Evolutionary conservation across 2,329 filamentous ascomycete genomes (phyloP).

Genomic region (Aspergillus sp.): DNA sequence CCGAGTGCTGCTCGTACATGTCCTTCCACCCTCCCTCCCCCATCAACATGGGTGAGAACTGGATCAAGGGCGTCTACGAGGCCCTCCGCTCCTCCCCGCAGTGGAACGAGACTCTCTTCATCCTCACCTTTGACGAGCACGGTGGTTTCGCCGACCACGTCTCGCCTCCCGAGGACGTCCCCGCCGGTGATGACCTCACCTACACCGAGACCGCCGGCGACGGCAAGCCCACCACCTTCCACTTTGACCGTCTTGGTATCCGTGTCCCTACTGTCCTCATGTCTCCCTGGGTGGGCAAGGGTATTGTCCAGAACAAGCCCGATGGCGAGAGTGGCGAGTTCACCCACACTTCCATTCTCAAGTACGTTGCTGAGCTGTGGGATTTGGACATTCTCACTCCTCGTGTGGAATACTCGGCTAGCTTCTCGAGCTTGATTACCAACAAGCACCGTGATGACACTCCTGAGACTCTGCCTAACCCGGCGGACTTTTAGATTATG

Average conservation of each 20-base stretch:
- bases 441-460: conserved; percentile 20
- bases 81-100: conserved; percentile 40
- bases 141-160: conserved; percentile 48
- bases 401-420: conserved; percentile 34
- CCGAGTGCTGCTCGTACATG: conserved; percentile 48
- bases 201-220: conserved; percentile 29
- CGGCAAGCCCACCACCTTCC: conserved; percentile 33
- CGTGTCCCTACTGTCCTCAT: conserved; percentile 42
- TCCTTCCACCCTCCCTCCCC: conserved; percentile 44
- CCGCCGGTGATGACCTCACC: conserved; percentile 32
- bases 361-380: conserved; percentile 41
- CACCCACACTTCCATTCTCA: conserved; percentile 42
- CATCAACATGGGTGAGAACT: conserved; percentile 41
- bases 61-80: conserved; percentile 45
- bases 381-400: conserved; percentile 34
- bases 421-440: conserved; percentile 30
- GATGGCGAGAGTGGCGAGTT: conserved; percentile 36
- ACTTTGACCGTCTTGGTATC: conserved; percentile 39
- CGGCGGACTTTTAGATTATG: conserved; percentile 17
- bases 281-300: conserved; percentile 42
- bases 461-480: conserved; percentile 18
- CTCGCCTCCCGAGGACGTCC: conserved; percentile 35
- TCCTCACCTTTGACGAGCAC: conserved; percentile 46
- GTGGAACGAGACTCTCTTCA: conserved; percentile 45
- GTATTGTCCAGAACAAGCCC: conserved; percentile 36